phyloP scores from a whole-genome alignment of 306 rosid genomes.

The Fragaria nilgerrensis region DNA sequence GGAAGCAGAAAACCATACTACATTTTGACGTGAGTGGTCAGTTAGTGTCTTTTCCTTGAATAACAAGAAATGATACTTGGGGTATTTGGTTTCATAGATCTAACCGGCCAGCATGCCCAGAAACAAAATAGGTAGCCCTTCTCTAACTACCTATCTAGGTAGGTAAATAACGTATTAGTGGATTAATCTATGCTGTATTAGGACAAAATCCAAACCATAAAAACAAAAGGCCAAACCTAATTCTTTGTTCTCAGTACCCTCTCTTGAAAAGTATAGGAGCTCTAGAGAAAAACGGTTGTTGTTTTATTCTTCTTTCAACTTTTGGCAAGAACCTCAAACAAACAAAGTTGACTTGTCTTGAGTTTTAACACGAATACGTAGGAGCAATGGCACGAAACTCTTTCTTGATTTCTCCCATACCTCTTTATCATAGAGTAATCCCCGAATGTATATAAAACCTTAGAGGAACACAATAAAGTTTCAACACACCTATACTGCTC shows the following conservation, averaged over 20 bases:
- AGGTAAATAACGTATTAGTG: conserved; percentile 9
- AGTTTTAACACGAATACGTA: conserved; percentile 7
- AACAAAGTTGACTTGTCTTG: neutral
- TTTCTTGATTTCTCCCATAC: conserved; percentile 16
- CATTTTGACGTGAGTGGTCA: neutral
- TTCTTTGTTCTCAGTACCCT: neutral
- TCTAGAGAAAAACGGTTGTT: conserved; percentile 4
- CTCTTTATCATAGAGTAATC: neutral
- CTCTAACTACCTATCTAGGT: conserved; percentile 6
- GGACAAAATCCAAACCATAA: neutral
- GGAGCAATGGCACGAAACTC: neutral
- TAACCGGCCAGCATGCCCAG: neutral
- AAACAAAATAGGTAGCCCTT: neutral
- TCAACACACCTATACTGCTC: neutral
- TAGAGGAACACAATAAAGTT: conserved; percentile 6
- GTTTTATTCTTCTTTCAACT: neutral
- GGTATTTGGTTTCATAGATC: neutral
- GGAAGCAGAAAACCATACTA: neutral
- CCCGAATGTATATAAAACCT: neutral
- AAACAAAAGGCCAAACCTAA: neutral
- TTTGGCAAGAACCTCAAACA: conserved; percentile 10
- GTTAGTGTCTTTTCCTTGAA: neutral
- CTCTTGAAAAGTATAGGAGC: neutral
- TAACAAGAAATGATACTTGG: neutral
- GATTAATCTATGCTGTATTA: neutral